Base-by-base conservation (phyloP, 306 rosid genomes). In the Aeschynomene evenia region DNA sequence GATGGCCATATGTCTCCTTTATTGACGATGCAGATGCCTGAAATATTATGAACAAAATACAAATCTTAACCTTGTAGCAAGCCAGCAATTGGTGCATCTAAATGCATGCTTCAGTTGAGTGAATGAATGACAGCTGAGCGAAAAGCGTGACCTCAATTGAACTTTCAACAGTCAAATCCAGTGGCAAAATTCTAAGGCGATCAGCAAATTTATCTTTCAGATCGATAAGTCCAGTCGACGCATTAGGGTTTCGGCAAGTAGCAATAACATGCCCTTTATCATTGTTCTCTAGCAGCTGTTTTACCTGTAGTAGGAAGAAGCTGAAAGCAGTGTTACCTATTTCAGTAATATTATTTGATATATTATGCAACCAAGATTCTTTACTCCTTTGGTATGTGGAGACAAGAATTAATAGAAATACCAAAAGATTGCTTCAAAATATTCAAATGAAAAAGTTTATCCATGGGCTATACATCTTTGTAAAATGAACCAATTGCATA, bases 21-120 rank as follows among this genome's bases (percentile, higher is more conserved):
- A 94, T 76, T 19, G 89, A 87, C 77, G 73, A 82, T 18, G 97
- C 92, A 58, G 90, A 83, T 81, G 85, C 95, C 98, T 90, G 91
- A 81, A 81, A 79, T 29, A 61, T 69, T 34, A 58, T 18, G 31
- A 54, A 63, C 33, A 34, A 75, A 8, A 45, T 54, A 70, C 31
- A 77, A 46, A 54, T 6, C 51, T 77, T 79, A 79, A 68, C 55
- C 63, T 34, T n/a, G 3, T 0, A 37, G 1, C 19, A 76, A 20
- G 63, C 46, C 2, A 29, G n/a, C 5, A 22, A 51, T 58, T 46
- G 33, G 63, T 49, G 26, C n/a, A n/a, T 60, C 31, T 68, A 23
- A 72, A 40, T 15, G 10, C 54, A 68, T 18, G 53, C 60, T 50
- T 66, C 9, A 51, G 11, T 78, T 3, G 24, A n/a, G 40, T 4